phyloP scores from a whole-genome alignment of 345 rosid genomes.

The Bruguiera sexangula region DNA sequence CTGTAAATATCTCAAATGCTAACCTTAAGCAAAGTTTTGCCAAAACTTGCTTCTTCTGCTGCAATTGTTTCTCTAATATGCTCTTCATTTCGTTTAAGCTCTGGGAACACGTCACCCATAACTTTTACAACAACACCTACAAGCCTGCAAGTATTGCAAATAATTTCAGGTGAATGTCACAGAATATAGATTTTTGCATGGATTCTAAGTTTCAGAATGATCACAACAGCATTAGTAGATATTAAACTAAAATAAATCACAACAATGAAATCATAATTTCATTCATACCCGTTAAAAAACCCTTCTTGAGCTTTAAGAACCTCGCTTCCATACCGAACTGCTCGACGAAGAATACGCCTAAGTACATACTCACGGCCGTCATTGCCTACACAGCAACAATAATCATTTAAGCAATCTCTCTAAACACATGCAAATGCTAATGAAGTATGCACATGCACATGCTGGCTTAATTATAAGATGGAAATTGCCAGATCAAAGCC shows the following conservation, averaged over 20 bases:
- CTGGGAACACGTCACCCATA: slow-evolving; percentile 83
- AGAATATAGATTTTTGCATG: too few species aligned
- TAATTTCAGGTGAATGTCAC: too few species aligned
- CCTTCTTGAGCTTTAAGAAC: slow-evolving; percentile 87
- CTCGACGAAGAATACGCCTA: slow-evolving; percentile 95
- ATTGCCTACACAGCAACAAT: slow-evolving; percentile 54
- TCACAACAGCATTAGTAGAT: neutral
- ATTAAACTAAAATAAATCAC: neutral
- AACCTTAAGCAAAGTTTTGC: slow-evolving; percentile 83
- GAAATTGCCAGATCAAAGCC: neutral
- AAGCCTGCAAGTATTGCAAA: slow-evolving; percentile 42
- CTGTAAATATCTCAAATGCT: slow-evolving; percentile 2
- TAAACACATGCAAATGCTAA: neutral
- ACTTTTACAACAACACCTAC: slow-evolving; percentile 66
- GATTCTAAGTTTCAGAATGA: too few species aligned
- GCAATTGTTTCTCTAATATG: slow-evolving; percentile 67
- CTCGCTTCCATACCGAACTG: slow-evolving; percentile 91
- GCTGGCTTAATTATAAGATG: neutral
- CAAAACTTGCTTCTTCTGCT: slow-evolving; percentile 89
- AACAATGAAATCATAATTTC: neutral
- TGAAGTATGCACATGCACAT: neutral
- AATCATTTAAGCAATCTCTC: neutral
- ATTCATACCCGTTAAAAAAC: slow-evolving; percentile 77
- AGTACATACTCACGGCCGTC: slow-evolving; percentile 97
- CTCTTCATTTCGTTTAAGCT: slow-evolving; percentile 73